These are phyloP conservation scores for Podaxis sp. DNA, from an alignment of 768 basidiomycete species.

Conservation along the genomic window DNA sequence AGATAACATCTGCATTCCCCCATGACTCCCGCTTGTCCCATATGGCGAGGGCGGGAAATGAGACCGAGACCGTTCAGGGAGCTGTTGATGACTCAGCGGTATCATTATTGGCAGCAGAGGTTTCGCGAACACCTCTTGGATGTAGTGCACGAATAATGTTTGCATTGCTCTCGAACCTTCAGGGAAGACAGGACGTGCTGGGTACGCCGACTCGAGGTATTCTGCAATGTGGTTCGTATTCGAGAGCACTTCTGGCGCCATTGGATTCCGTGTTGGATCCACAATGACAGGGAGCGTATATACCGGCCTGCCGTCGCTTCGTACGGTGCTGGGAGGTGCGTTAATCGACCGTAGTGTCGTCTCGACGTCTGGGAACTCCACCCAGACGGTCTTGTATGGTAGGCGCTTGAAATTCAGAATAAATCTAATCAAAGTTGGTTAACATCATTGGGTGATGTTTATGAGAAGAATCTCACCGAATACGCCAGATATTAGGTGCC, in stretches of 20 bases:
- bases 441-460: background rate
- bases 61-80: conserved; percentile 54
- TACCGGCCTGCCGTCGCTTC: conserved; percentile 57
- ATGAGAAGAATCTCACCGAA: conserved; percentile 43
- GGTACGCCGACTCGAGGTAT: conserved; percentile 68
- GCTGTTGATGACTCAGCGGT: conserved; percentile 61
- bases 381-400: conserved; percentile 66
- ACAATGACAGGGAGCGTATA: conserved; percentile 73
- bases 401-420: conserved; percentile 79
- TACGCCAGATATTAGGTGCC: conserved; percentile 76
- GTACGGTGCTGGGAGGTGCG: conserved; percentile 54
- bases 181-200: conserved; percentile 69
- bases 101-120: conserved; percentile 71
- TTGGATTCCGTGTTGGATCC: conserved; percentile 50
- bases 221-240: conserved; percentile 66
- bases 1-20: conserved; percentile 19
- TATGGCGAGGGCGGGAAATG: conserved; percentile 37
- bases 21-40: conserved; percentile 15
- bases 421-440: conserved; percentile 40
- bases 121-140: conserved; percentile 64
- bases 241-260: conserved; percentile 52
- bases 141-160: conserved; percentile 66
- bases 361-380: conserved; percentile 72
- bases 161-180: conserved; percentile 71
- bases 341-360: conserved; percentile 54